Evolutionary conservation across 2,329 filamentous ascomycete species (phyloP).

Genomic region (Aspergillus fijiensis): DNA sequence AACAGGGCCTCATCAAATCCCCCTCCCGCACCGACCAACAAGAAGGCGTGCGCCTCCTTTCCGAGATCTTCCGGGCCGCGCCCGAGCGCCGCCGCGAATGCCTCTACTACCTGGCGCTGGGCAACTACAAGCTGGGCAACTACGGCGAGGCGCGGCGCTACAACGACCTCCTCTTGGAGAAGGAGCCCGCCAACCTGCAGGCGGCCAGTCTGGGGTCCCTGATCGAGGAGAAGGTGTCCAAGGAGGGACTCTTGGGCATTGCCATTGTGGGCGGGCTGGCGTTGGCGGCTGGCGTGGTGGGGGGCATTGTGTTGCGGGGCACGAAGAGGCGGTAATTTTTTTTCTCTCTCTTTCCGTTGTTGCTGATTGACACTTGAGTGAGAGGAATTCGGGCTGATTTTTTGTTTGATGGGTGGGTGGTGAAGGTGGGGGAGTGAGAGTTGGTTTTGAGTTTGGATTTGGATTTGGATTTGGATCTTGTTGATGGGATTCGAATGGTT

Average conservation of each 20-base stretch:
- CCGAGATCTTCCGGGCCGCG: conserved; percentile 92
- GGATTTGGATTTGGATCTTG: too few relatives aligned
- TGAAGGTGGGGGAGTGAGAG: background rate
- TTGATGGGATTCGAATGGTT: too few relatives aligned
- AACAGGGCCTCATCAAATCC: conserved; percentile 86
- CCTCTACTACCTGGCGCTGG: conserved; percentile 94
- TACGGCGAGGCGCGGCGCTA: conserved; percentile 93
- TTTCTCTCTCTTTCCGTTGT: too few relatives aligned
- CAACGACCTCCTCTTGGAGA: conserved; percentile 87
- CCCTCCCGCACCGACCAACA: conserved; percentile 81
- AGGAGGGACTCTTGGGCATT: conserved; percentile 89
- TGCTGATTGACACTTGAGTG: too few relatives aligned
- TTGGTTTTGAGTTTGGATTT: too few relatives aligned
- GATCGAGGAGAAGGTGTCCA: conserved; percentile 95
- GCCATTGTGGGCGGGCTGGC: conserved; percentile 93
- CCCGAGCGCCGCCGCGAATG: conserved; percentile 95
- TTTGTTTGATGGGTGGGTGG: conserved; percentile 3
- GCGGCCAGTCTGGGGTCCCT: conserved; percentile 79
- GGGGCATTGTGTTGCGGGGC: conserved; percentile 79
- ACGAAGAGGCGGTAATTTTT: conserved; percentile 57
- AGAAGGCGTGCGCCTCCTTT: conserved; percentile 87
- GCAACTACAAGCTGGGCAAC: conserved; percentile 98
- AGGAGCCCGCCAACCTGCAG: conserved; percentile 89
- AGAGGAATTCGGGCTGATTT: conserved; percentile 3
- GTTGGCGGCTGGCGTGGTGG: conserved; percentile 88